phyloP scores from a whole-genome alignment of 2,329 filamentous ascomycete genomes.

The Penicillium vulpinum region DNA sequence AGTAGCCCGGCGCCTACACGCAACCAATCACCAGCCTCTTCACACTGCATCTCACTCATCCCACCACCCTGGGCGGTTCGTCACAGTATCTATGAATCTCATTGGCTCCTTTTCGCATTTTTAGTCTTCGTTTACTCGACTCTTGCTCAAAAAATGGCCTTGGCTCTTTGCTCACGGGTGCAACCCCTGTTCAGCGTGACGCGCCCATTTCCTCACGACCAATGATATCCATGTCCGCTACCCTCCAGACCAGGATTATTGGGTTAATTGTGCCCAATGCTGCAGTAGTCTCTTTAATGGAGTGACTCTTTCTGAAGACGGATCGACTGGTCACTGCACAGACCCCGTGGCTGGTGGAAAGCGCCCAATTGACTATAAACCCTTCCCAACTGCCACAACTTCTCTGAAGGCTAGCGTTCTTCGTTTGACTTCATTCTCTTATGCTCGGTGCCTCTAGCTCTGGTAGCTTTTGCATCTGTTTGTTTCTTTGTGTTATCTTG shows the following conservation, averaged over 20 bases:
- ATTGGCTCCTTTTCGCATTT: constrained; percentile 13
- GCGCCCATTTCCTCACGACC: constrained; percentile 19
- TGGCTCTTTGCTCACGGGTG: constrained; percentile 3
- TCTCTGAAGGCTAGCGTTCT: constrained; percentile 25
- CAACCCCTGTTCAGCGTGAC: constrained; percentile 18
- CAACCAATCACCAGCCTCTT: constrained; percentile 24
- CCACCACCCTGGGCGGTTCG: constrained; percentile 18
- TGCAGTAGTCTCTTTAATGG: constrained; percentile 37
- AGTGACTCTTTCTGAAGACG: constrained; percentile 13
- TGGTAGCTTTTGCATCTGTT: constrained; percentile 33
- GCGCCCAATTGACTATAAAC: constrained; percentile 32
- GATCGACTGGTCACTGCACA: constrained; percentile 17
- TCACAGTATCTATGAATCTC: constrained; percentile 19
- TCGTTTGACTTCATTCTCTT: constrained; percentile 26
- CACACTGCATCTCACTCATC: constrained; percentile 10
- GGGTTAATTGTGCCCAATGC: constrained; percentile 27
- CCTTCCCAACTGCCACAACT: constrained; percentile 25
- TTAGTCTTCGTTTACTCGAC: constrained; percentile 1
- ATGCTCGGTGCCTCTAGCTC: constrained; percentile 30
- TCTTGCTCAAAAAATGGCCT: constrained; percentile 19
- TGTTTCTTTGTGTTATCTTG: constrained; percentile 27
- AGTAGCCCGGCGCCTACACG: constrained; percentile 31
- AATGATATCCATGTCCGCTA: constrained; percentile 11
- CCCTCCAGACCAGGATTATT: constrained; percentile 10
- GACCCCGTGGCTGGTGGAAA: constrained; percentile 20